Percentiles rank a stretch among this genome's conserved stretches.
phyloP scores from a whole-genome alignment of 83 land plant species.

The Larix sibirica region DNA sequence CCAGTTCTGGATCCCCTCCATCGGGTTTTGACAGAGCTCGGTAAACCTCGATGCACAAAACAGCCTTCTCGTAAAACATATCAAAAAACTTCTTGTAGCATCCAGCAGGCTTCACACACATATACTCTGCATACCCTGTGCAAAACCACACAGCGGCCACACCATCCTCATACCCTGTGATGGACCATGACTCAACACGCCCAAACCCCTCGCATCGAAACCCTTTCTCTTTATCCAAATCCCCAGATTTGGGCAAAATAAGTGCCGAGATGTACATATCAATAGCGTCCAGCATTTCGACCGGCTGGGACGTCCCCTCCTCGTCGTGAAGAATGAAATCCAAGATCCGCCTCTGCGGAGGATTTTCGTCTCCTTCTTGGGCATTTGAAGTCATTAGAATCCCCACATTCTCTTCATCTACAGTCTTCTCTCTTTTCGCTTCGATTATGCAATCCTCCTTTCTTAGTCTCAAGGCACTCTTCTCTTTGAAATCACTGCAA shows the following conservation, averaged over 20 bases:
- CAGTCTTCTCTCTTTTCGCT: slow-evolving; percentile 41
- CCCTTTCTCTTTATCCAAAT: slow-evolving; percentile 39
- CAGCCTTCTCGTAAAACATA: slow-evolving; percentile 34
- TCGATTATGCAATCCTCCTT: slow-evolving; percentile 43
- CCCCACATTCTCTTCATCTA: slow-evolving; percentile 66
- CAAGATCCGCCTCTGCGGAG: slow-evolving; percentile 53
- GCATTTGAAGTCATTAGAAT: slow-evolving; percentile 46
- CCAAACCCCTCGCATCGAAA: slow-evolving; percentile 46
- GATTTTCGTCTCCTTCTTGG: slow-evolving; percentile 11
- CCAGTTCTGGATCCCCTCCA: slow-evolving; percentile 50
- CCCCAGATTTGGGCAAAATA: slow-evolving; percentile 55
- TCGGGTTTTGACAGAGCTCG: slow-evolving; percentile 34
- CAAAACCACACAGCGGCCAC: slow-evolving; percentile 23
- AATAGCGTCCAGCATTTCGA: slow-evolving; percentile 72
- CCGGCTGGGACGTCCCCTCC: slow-evolving; percentile 55
- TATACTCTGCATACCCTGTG: slow-evolving; percentile 40
- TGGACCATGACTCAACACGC: slow-evolving; percentile 37
- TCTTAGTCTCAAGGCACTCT: slow-evolving; percentile 27
- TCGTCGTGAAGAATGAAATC: slow-evolving; percentile 82
- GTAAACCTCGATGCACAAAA: slow-evolving; percentile 42
- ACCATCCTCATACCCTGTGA: slow-evolving; percentile 50
- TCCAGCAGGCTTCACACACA: slow-evolving; percentile 38
- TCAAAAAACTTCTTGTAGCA: slow-evolving; percentile 40
- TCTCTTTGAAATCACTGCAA: slow-evolving; percentile 61
- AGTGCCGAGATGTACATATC: slow-evolving; percentile 71